These are phyloP conservation scores for Paecilomyces variotii DNA, from an alignment of 2,329 filamentous ascomycete genomes.

Conservation along the genomic window DNA sequence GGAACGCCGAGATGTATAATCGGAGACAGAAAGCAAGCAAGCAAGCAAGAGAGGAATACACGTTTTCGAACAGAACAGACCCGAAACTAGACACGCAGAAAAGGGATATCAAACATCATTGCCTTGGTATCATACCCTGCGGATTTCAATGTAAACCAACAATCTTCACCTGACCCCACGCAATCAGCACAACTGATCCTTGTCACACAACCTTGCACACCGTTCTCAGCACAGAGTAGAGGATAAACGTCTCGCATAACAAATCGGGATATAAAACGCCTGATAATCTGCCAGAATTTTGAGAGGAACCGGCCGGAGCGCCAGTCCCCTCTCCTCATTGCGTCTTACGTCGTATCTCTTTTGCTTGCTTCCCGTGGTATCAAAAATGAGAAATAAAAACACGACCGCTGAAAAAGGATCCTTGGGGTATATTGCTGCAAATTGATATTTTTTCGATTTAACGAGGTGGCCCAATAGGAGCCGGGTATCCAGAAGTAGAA, in stretches of 20 bases:
- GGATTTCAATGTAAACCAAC: neutral
- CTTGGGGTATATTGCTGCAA: constrained; percentile 40
- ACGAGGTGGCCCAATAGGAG: constrained; percentile 83
- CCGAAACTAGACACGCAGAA: neutral
- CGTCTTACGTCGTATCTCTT: constrained; percentile 5
- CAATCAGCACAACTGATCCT: constrained; percentile 1
- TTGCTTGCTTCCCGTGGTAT: constrained; percentile 19
- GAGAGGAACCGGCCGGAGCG: neutral
- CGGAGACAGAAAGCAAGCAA: neutral
- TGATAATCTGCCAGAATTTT: neutral
- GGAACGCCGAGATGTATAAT: neutral
- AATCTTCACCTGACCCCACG: neutral
- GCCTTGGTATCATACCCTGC: constrained; percentile 2
- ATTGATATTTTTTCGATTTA: constrained; percentile 50
- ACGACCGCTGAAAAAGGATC: constrained; percentile 22
- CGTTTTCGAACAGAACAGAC: neutral
- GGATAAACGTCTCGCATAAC: neutral
- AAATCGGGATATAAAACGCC: constrained; percentile 2
- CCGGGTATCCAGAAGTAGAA: constrained; percentile 96
- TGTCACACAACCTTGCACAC: neutral
- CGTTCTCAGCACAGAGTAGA: constrained; percentile 1
- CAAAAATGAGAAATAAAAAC: constrained; percentile 25
- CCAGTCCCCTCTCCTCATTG: neutral
- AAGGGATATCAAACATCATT: constrained; percentile 2
- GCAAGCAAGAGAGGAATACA: neutral